Conservation (phyloP, 2,329 filamentous ascomycete species). For the Cytospora mali region DNA sequence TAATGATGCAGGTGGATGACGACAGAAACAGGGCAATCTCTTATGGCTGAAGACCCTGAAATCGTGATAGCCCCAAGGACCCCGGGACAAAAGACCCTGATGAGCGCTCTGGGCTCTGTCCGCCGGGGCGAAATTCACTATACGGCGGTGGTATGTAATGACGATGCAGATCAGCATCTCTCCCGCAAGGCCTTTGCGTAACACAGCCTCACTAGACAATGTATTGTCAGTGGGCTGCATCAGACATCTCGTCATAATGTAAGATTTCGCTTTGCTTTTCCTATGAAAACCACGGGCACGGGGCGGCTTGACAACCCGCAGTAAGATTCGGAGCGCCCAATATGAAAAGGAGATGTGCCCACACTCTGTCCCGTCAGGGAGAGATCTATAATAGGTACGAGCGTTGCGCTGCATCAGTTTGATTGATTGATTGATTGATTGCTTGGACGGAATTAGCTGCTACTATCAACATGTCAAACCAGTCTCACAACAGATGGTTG, state of each 20-base stretch:
- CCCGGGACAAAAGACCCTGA: background rate
- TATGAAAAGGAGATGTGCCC: background rate
- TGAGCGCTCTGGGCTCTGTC: background rate
- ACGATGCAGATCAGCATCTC: slow-evolving; percentile 20
- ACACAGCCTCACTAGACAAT: slow-evolving; percentile 2
- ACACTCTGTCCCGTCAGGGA: background rate
- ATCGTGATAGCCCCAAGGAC: background rate
- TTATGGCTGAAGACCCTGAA: background rate
- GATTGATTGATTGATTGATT: slow-evolving; percentile 10
- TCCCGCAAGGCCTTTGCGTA: slow-evolving; percentile 3
- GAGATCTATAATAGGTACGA: background rate
- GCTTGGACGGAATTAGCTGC: background rate
- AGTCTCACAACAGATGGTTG: slow-evolving; percentile 20
- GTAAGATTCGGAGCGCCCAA: background rate
- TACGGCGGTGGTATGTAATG: background rate
- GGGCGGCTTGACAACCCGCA: slow-evolving; percentile 2
- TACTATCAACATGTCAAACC: slow-evolving; percentile 16
- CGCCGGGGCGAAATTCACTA: background rate
- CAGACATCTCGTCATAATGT: background rate
- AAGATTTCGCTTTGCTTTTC: slow-evolving; percentile 4
- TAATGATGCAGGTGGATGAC: background rate
- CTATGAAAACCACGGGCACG: background rate
- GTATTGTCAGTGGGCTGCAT: slow-evolving; percentile 15
- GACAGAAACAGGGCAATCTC: background rate
- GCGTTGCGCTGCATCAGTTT: slow-evolving; percentile 12